A percentile compares a stretch with the other conserved stretches of the same genome.
Conservation (phyloP, 352 stramenopile genomes). For the Salisapilia sapeloensis region DNA sequence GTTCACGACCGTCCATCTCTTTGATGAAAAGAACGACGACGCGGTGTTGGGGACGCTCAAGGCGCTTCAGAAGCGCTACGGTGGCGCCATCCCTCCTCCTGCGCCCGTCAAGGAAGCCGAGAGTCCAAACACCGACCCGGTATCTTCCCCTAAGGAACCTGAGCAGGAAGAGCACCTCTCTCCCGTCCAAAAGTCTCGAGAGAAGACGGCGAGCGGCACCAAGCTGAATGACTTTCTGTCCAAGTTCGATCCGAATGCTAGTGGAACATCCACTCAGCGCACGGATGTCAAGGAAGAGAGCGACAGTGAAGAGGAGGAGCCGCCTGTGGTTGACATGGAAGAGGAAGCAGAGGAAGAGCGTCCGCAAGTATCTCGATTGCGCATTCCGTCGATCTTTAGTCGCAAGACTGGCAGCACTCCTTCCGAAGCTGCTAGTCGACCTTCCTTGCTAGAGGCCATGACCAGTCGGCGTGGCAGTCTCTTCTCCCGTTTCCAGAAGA, state of each 20-base stretch:
- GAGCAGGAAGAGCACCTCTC: constrained; percentile 3
- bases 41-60: constrained; percentile 41
- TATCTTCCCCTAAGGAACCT: no score
- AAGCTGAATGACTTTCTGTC: constrained; percentile 45
- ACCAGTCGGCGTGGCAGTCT: no score
- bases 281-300: constrained; percentile 1
- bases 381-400: constrained; percentile 40
- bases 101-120: background rate
- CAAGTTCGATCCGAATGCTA: constrained; percentile 20
- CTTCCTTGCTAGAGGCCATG: no score
- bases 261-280: constrained; percentile 6
- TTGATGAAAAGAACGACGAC: constrained; percentile 59
- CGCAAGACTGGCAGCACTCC: constrained; percentile 5
- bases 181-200: constrained; percentile 3
- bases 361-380: constrained; percentile 15
- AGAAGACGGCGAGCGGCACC: constrained; percentile 5
- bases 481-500: no score
- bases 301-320: constrained; percentile 4
- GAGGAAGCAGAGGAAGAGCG: constrained; percentile 10
- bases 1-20: constrained; percentile 61
- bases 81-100: constrained; percentile 6
- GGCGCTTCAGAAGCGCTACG: constrained; percentile 19
- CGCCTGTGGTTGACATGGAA: constrained; percentile 9
- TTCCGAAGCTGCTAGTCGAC: constrained; percentile 6
- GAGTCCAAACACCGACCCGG: background rate